Conservation (phyloP, 2,329 filamentous ascomycete genomes). For the Aspergillus proliferans region DNA sequence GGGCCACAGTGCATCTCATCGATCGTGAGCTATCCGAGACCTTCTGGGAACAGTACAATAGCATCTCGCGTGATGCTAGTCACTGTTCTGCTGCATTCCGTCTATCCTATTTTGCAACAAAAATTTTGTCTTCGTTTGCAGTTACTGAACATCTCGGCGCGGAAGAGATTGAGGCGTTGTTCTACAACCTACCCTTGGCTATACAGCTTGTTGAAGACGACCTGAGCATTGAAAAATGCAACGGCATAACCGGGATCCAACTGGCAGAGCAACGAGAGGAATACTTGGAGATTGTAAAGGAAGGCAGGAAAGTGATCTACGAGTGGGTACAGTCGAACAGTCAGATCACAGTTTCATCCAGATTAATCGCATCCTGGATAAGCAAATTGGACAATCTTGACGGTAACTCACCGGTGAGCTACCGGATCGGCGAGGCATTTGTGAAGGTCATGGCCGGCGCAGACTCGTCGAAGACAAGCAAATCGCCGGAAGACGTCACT, state of each 20-base stretch:
- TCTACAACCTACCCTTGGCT: slow-evolving; percentile 49
- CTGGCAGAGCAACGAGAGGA: slow-evolving; percentile 47
- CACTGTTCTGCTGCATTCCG: slow-evolving; percentile 68
- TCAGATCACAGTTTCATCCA: slow-evolving; percentile 17
- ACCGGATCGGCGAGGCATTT: slow-evolving; percentile 37
- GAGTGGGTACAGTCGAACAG: slow-evolving; percentile 32
- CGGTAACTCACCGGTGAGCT: slow-evolving; percentile 27
- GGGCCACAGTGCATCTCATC: slow-evolving; percentile 63
- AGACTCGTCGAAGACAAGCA: slow-evolving; percentile 19
- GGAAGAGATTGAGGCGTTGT: slow-evolving; percentile 34
- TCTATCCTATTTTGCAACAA: slow-evolving; percentile 64
- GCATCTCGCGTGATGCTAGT: slow-evolving; percentile 55
- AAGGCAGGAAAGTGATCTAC: slow-evolving; percentile 45
- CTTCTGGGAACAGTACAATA: slow-evolving; percentile 20
- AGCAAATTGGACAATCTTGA: slow-evolving; percentile 25
- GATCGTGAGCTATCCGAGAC: slow-evolving; percentile 23
- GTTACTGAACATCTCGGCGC: slow-evolving; percentile 26
- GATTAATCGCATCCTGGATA: slow-evolving; percentile 28
- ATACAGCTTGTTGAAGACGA: slow-evolving; percentile 56
- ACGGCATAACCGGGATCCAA: slow-evolving; percentile 47
- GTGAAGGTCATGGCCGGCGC: slow-evolving; percentile 32
- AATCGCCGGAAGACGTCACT: slow-evolving; percentile 25
- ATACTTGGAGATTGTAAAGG: slow-evolving; percentile 47
- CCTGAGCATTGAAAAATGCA: slow-evolving; percentile 50
- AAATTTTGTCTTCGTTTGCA: slow-evolving; percentile 47